Percentiles rank a stretch among this genome's conserved stretches.
phyloP scores from a whole-genome alignment of 495 filamentous ascomycete genomes.

The Podospora fimiseda region DNA sequence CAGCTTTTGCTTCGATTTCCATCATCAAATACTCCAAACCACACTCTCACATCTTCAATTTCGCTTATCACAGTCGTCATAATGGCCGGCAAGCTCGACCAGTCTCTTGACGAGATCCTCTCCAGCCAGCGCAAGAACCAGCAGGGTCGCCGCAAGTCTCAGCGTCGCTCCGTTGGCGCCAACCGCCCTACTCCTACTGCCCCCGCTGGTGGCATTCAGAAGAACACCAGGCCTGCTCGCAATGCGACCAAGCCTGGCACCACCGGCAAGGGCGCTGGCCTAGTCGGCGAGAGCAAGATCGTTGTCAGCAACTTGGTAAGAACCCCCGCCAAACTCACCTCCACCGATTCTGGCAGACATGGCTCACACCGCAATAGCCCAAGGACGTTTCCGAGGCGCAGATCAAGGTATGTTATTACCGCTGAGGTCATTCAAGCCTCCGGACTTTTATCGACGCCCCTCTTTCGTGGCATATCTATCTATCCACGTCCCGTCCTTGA shows the following conservation, averaged over 20 bases:
- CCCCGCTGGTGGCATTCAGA: conserved; percentile 82
- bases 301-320: conserved; percentile 96
- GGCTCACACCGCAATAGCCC: conserved; percentile 62
- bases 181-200: conserved; percentile 49
- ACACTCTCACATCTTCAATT: conserved; percentile 2
- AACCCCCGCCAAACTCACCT: conserved; percentile 6
- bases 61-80: conserved; percentile 29
- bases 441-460: conserved; percentile 48
- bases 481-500: conserved; percentile 38
- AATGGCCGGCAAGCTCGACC: conserved; percentile 92
- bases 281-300: conserved; percentile 79
- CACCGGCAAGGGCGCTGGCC: conserved; percentile 52
- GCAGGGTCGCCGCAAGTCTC: conserved; percentile 46
- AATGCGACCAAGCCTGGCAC: conserved; percentile 53
- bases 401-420: conserved; percentile 99
- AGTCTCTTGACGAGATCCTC: conserved; percentile 94
- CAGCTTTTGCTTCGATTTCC: conserved; percentile 10
- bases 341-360: neutral
- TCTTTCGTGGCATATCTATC: conserved; percentile 35
- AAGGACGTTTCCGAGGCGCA: conserved; percentile 87
- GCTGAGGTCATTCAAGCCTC: conserved; percentile 44
- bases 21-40: conserved; percentile 15
- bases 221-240: conserved; percentile 61
- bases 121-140: conserved; percentile 58
- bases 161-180: conserved; percentile 45